These are phyloP conservation scores for Zygotorulaspora mrakii DNA, from an alignment of 1,139 yeast species.

Conservation along the genomic window DNA sequence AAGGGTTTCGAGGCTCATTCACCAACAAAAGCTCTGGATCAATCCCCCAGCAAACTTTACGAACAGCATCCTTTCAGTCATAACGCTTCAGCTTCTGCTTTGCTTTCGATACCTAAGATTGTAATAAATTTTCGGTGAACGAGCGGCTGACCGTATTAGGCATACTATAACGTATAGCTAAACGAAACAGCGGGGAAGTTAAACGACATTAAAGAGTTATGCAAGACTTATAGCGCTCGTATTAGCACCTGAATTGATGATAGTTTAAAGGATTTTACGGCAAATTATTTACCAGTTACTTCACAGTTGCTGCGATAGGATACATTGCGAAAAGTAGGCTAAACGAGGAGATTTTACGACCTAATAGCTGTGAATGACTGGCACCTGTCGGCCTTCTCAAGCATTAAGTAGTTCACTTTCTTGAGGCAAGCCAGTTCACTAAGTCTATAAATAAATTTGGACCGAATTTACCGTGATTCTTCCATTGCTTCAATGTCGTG, in stretches of 20 bases:
- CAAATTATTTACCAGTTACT: too few relatives aligned
- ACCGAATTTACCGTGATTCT: conserved; percentile 49
- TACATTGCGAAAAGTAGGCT: neutral
- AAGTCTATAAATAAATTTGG: conserved; percentile 71
- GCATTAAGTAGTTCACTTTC: too few relatives aligned
- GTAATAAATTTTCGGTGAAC: conserved; percentile 1
- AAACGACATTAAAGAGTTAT: neutral
- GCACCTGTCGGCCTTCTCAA: too few relatives aligned
- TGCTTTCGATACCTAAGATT: conserved; percentile 1
- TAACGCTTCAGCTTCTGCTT: neutral
- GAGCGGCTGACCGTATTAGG: neutral
- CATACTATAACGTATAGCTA: neutral
- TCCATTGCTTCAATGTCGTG: conserved; percentile 59
- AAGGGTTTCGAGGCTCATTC: neutral
- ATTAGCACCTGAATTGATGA: too few relatives aligned
- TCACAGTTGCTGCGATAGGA: neutral
- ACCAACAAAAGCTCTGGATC: neutral
- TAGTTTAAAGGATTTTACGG: too few relatives aligned
- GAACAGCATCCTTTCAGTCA: too few relatives aligned
- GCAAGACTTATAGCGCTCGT: neutral
- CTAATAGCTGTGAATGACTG: too few relatives aligned
- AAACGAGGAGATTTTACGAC: neutral
- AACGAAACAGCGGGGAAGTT: neutral
- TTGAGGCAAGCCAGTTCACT: conserved; percentile 70
- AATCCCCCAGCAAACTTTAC: neutral